Conservation (phyloP, 2,329 filamentous ascomycete genomes). For the Trichoderma sp. region DNA sequence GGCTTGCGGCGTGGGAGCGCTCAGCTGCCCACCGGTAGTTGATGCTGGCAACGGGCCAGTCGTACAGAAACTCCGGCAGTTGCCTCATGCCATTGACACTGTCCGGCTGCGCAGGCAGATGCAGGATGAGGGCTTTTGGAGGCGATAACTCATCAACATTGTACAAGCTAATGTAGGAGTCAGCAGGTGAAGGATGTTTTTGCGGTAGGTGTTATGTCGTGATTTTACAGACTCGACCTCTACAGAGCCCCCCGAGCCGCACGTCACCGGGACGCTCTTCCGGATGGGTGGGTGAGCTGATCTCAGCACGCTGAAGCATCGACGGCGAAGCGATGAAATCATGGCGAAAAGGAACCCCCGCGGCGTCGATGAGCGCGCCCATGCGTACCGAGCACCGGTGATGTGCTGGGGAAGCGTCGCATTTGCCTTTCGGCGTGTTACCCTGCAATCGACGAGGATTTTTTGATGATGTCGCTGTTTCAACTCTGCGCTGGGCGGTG, state of each 20-base stretch:
- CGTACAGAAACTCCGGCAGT: slow-evolving; percentile 47
- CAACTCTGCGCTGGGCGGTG: neutral
- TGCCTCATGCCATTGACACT: slow-evolving; percentile 33
- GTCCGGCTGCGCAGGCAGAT: slow-evolving; percentile 55
- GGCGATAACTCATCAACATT: slow-evolving; percentile 46
- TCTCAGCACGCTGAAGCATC: slow-evolving; percentile 15
- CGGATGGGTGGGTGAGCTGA: slow-evolving; percentile 4
- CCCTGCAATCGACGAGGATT: neutral
- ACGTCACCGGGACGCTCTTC: slow-evolving; percentile 50
- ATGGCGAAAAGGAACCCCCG: neutral
- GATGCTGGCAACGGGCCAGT: slow-evolving; percentile 55
- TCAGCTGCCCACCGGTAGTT: slow-evolving; percentile 59
- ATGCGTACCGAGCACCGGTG: no score
- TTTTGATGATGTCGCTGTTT: neutral
- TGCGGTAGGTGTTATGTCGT: neutral
- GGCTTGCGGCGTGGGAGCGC: slow-evolving; percentile 22
- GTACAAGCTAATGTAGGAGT: slow-evolving; percentile 48
- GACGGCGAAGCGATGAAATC: slow-evolving; percentile 6
- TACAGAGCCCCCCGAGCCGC: slow-evolving; percentile 54
- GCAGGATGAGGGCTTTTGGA: slow-evolving; percentile 53
- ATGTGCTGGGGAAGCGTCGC: neutral
- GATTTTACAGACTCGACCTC: slow-evolving; percentile 52
- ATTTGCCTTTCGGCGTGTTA: neutral
- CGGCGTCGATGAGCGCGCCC: neutral
- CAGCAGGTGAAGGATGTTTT: neutral